phyloP scores from a whole-genome alignment of 1,284 basidiomycete genomes.

The Pseudozyma tsukubaensis region DNA sequence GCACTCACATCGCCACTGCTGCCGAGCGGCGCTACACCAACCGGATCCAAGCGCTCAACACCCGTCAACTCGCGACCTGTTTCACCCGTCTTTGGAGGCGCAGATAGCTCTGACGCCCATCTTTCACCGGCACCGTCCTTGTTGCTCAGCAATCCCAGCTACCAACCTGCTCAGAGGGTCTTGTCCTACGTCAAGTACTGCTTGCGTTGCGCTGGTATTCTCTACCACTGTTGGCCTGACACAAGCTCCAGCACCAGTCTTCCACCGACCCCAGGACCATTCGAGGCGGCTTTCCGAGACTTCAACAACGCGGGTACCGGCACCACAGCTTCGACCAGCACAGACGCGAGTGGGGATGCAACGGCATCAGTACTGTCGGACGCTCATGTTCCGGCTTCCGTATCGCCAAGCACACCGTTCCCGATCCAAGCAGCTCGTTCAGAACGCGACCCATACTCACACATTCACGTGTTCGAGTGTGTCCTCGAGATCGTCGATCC shows the following conservation, averaged over 20 bases:
- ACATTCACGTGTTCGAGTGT: conserved; percentile 65
- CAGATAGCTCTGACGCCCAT: conserved; percentile 19
- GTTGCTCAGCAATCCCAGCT: conserved; percentile 59
- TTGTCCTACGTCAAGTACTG: conserved; percentile 70
- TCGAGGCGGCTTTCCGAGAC: conserved; percentile 37
- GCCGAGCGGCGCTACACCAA: conserved; percentile 40
- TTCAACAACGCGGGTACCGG: conserved; percentile 20
- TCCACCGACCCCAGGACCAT: conserved; percentile 41
- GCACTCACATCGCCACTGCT: conserved; percentile 36
- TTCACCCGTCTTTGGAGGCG: conserved; percentile 15
- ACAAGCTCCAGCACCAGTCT: conserved; percentile 37
- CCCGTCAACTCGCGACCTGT: conserved; percentile 36
- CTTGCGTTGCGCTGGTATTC: conserved; percentile 72
- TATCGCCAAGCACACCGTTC: conserved; percentile 55
- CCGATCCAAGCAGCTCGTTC: conserved; percentile 38
- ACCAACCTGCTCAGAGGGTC: conserved; percentile 54
- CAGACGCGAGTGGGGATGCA: conserved; percentile 8
- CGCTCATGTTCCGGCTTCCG: conserved; percentile 7
- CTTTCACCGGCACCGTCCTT: conserved; percentile 42
- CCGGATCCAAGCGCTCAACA: conserved; percentile 35
- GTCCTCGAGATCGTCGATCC: conserved; percentile 60
- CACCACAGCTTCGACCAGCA: not conserved
- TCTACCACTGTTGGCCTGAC: conserved; percentile 71
- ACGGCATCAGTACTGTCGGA: conserved; percentile 16
- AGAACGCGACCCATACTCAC: conserved; percentile 52